Evolutionary conservation across 1,284 basidiomycete genomes (phyloP).

Genomic region (Tilletia walkeri): DNA sequence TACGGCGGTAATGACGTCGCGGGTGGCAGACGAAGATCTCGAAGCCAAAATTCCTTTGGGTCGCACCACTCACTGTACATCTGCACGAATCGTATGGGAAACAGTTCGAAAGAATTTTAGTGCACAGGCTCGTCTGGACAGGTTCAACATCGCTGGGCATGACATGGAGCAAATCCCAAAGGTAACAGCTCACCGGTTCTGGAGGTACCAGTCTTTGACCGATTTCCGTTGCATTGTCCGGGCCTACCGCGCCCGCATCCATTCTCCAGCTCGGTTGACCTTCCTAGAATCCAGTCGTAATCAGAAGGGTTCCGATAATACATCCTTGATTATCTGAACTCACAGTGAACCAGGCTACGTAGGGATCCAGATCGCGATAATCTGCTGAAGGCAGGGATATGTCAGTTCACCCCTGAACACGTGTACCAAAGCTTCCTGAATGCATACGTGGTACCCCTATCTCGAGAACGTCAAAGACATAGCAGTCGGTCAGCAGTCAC

Average conservation of each 20-base stretch:
- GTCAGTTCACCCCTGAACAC: too few species aligned
- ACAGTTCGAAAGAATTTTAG: background rate
- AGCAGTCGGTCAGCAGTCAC: too few species aligned
- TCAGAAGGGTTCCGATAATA: too few species aligned
- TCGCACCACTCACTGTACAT: background rate
- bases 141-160: too few species aligned
- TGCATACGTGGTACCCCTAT: too few species aligned
- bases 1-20: background rate
- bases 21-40: too few species aligned
- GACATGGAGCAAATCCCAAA: background rate
- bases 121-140: too few species aligned
- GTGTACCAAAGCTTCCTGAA: too few species aligned
- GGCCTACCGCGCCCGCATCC: background rate
- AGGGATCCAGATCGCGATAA: background rate
- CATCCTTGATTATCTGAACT: background rate
- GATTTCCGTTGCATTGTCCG: background rate
- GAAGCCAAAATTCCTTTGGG: background rate
- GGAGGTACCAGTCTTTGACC: background rate
- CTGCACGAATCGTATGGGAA: background rate
- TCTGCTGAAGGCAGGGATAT: background rate
- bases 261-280: background rate
- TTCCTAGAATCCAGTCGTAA: background rate
- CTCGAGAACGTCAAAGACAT: too few species aligned
- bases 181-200: background rate
- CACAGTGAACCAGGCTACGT: slow-evolving; percentile 6